phyloP scores from a whole-genome alignment of 106 monocot genomes.

The Dendrobium huoshanense region DNA sequence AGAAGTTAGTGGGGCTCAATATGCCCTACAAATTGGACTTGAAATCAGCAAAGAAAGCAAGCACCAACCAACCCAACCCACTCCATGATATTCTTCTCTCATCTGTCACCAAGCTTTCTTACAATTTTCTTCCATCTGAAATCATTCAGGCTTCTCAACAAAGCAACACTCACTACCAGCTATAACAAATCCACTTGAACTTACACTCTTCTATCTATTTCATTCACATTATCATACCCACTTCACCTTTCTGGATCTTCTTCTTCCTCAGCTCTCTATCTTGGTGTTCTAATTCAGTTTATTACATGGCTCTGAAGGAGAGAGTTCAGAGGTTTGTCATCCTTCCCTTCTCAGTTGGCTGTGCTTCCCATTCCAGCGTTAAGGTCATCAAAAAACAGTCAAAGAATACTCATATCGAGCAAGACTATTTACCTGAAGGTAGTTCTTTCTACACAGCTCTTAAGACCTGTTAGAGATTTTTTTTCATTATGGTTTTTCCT shows the following conservation, averaged over 20 bases:
- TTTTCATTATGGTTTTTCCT: background rate
- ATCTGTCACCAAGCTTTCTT: conserved; percentile 24
- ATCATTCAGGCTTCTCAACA: conserved; percentile 30
- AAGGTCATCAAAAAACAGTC: conserved; percentile 27
- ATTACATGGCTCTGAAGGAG: conserved; percentile 7
- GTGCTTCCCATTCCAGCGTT: conserved; percentile 70
- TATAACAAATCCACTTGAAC: conserved; percentile 21
- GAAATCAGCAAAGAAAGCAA: conserved; percentile 22
- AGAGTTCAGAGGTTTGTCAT: conserved; percentile 38
- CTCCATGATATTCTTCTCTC: conserved; percentile 11
- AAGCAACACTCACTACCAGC: conserved; percentile 28
- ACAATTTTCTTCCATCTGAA: conserved; percentile 7
- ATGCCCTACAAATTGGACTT: conserved; percentile 32
- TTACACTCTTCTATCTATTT: conserved; percentile 6
- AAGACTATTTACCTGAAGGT: conserved; percentile 18
- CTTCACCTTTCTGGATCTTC: background rate
- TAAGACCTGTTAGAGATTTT: background rate
- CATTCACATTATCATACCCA: background rate
- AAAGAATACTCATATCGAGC: conserved; percentile 22
- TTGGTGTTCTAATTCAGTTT: conserved; percentile 2
- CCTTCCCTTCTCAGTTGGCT: conserved; percentile 70
- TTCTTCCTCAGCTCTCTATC: background rate
- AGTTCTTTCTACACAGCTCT: background rate
- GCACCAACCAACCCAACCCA: conserved; percentile 24
- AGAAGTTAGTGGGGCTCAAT: conserved; percentile 15